Evolutionary conservation across 345 rosid genomes (phyloP).

Genomic region (Eucalyptus rudis): DNA sequence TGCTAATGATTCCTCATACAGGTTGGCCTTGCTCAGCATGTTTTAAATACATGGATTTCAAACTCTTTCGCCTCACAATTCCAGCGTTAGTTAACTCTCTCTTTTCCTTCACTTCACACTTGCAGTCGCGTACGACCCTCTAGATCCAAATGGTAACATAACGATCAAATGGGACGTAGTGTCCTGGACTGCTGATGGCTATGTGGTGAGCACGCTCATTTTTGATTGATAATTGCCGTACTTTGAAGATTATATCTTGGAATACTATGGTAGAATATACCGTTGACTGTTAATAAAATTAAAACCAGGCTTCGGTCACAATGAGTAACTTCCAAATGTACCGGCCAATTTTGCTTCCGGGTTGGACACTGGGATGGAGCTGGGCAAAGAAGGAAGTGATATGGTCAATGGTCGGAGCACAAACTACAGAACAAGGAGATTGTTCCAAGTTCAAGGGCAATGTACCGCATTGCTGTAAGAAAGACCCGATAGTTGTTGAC

Average conservation of each 20-base stretch:
- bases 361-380: conserved; percentile 70
- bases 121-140: conserved; percentile 56
- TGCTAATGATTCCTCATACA: conserved; percentile 12
- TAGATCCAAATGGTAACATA: conserved; percentile 68
- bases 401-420: conserved; percentile 73
- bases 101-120: background rate
- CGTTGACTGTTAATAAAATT: background rate
- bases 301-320: conserved; percentile 45
- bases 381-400: conserved; percentile 79
- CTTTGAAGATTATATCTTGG: background rate
- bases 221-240: background rate
- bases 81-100: background rate
- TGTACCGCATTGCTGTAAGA: conserved; percentile 65
- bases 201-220: conserved; percentile 30
- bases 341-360: conserved; percentile 57
- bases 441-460: conserved; percentile 73
- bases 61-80: background rate
- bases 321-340: conserved; percentile 59
- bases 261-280: no score
- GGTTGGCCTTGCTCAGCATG: conserved; percentile 7
- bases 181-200: conserved; percentile 72
- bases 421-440: conserved; percentile 81
- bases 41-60: background rate
- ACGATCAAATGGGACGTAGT: conserved; percentile 76
- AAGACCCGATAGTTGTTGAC: conserved; percentile 46